Evolutionary conservation across 1,284 basidiomycete genomes (phyloP), one percentile per base, ranked within the genome.

Genomic region (Rhodotorula sp.): DNA sequence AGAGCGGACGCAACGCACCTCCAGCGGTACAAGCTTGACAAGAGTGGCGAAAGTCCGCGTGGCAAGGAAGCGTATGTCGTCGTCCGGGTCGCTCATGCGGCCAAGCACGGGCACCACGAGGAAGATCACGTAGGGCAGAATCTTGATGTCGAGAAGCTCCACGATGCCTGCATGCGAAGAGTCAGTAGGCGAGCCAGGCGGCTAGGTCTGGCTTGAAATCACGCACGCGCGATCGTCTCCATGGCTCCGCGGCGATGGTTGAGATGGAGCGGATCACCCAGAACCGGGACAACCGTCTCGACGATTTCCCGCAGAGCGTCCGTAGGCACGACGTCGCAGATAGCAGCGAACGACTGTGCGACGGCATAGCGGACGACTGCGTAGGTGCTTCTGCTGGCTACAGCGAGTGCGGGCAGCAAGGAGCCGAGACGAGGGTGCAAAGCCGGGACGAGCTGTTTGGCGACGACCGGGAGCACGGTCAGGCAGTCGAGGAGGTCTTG

Each of bases 11-110:
- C 1, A 12, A 77, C 85, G 75, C 71, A 92, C 92, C 86, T 99
- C 97, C 1, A 99, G 86, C 6, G 97, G 97, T 10, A 99, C 93
- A 90, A 99, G 96, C 85, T 99, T 98, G 77, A 99, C 92, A n/a
- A 99, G 84, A 3, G 93, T 91, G 0, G 97, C 97, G 80, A 99
- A 99, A 0, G 95, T 97, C 79, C 94, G 94, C 14, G 97, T 98
- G 0, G 97, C 91, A 8, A 93, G 89, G 52, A 96, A 88, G 29
- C 97, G 90, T 61, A 97, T 90, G 72, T 92, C 89, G 75, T 96
- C 93, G 79, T 99, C 90, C 5, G 88, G 81, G 81, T 99, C 97
- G 76, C 93, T 97, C 97, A 99, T 99, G 49, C 97, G 87, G 14
- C 97, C 97, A 15, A 99, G 88, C 6, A 98, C 88, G 0, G 97